Evolutionary conservation across 768 basidiomycete species (phyloP).

Genomic region (Lyophyllum semitale): DNA sequence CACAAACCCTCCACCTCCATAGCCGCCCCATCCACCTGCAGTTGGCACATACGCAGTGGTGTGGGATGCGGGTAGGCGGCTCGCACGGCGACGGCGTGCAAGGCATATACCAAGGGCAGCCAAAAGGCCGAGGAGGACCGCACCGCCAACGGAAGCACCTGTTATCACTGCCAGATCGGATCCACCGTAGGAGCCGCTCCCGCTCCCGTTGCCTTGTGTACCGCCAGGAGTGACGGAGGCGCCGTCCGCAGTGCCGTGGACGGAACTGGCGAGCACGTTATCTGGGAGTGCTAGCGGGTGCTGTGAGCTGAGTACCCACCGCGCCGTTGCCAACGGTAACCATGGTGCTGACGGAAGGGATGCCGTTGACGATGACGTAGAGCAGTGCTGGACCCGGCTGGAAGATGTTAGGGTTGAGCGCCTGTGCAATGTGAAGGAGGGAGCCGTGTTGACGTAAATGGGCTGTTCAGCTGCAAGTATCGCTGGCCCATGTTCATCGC

Average conservation of each 20-base stretch:
- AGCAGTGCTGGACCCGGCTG: constrained; percentile 87
- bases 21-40: constrained; percentile 27
- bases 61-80: background rate
- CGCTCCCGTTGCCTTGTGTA: background rate
- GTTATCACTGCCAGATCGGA: constrained; percentile 2
- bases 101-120: constrained; percentile 1
- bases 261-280: constrained; percentile 46
- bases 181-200: background rate
- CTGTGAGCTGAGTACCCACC: constrained; percentile 69
- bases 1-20: constrained; percentile 16
- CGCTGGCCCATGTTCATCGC: too few species aligned
- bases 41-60: constrained; percentile 17
- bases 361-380: too few species aligned
- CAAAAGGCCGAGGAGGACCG: background rate
- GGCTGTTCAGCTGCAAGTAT: constrained; percentile 86
- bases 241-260: constrained; percentile 26
- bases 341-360: constrained; percentile 79
- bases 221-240: background rate
- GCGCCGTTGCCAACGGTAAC: constrained; percentile 80
- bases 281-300: constrained; percentile 50
- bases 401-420: constrained; percentile 83
- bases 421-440: constrained; percentile 80
- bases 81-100: too few species aligned
- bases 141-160: constrained; percentile 5
- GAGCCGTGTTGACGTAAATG: constrained; percentile 85